Evolutionary conservation across 345 rosid genomes (phyloP), one percentile per base, ranked within the genome.

Genomic region (Combretum micranthum): DNA sequence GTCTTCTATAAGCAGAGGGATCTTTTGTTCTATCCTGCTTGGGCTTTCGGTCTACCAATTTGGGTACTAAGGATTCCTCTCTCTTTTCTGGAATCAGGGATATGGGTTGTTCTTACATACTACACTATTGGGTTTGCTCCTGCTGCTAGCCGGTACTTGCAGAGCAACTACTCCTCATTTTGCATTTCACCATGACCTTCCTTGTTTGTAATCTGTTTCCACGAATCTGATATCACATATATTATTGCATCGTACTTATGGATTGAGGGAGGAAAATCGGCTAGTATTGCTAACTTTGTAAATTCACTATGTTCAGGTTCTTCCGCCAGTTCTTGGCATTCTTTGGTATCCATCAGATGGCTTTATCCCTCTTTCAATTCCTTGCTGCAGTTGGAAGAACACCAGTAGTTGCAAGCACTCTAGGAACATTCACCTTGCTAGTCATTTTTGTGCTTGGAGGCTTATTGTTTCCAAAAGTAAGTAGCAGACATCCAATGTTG

Each of bases 371-470:
- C 66, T 90, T 87, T 68, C 81, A 96, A 61, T 90, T 87, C 73
- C 73, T 83, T 69, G 97, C 86, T 66, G 94, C 96, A 4, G 22
- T 90, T 26, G 97, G 96, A 68, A 80, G 97, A 72, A 82, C 92
- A 56, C 76, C 67, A 64, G 90, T 91, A 12, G 69, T 86, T 14
- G 68, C 98, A 20, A 88, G 67, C 72, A 79, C 90, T 17, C 64
- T 78, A 0, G 95, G 95, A 2, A 69, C 82, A 50, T 82, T 91
- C 62, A 68, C 88, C 59, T 75, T 91, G 80, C 75, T 86, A 52
- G 4, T 91, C 32, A 80, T 84, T 65, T 84, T 91, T 59, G 79
- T 75, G 46, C 95, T 91, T 22, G 98, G 96, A 72, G 98, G 98
- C 59, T 84, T 70, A 75, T 91, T 56, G 55, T 91, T 55, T 78